Conservation (phyloP, 257 asterid genomes). For the Rhazya stricta region DNA sequence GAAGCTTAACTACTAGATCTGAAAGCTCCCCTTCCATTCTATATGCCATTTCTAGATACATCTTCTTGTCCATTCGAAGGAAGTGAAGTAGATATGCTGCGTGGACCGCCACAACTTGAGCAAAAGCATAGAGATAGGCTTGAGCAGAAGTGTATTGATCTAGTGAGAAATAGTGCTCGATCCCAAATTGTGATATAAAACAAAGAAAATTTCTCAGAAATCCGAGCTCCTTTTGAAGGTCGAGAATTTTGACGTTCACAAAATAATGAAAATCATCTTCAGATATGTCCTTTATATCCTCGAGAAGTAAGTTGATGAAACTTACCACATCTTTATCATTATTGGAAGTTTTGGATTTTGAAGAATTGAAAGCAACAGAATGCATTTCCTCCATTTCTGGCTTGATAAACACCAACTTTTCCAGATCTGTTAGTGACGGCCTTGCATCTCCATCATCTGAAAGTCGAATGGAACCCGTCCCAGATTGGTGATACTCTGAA, state of each 20-base stretch:
- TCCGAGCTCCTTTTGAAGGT: not conserved
- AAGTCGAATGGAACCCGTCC: too few relatives aligned
- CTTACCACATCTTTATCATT: not conserved
- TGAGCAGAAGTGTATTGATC: too few relatives aligned
- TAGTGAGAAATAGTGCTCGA: not conserved
- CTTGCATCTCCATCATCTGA: too few relatives aligned
- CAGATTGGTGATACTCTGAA: too few relatives aligned
- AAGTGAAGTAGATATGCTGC: not conserved
- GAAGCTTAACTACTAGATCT: not conserved
- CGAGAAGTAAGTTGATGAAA: not conserved
- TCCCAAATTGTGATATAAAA: not conserved
- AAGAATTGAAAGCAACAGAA: not conserved
- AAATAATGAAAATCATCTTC: not conserved
- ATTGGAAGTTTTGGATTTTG: not conserved
- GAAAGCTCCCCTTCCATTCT: not conserved
- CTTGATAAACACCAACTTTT: not conserved
- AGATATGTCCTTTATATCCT: not conserved
- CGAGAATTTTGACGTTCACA: not conserved
- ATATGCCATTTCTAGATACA: not conserved
- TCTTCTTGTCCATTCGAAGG: not conserved
- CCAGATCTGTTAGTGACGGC: too few relatives aligned
- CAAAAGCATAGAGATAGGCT: not conserved
- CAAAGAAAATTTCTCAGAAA: not conserved
- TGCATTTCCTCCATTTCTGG: not conserved
- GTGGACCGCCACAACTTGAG: not conserved